These are phyloP conservation scores for Fusarium verrucosum DNA, from an alignment of 2,329 filamentous ascomycete species.

Conservation along the genomic window DNA sequence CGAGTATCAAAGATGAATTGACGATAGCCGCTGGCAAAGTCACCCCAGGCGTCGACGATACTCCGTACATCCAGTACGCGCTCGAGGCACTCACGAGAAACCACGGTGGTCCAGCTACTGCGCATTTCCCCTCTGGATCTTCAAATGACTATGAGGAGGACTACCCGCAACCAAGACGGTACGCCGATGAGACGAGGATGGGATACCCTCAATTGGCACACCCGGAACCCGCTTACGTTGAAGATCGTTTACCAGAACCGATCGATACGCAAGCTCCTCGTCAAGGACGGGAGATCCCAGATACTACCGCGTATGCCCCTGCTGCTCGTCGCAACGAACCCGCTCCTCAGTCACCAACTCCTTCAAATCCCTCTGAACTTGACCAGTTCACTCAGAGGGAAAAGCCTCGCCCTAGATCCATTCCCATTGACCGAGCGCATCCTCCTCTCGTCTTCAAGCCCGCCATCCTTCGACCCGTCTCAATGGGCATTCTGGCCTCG, in stretches of 20 bases:
- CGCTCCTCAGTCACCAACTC: conserved; percentile 22
- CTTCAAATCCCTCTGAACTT: conserved; percentile 24
- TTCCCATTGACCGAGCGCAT: conserved; percentile 51
- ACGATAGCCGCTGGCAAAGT: conserved; percentile 61
- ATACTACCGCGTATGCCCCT: conserved; percentile 25
- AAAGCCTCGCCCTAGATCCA: conserved; percentile 48
- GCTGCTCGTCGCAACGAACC: conserved; percentile 17
- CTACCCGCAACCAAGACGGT: conserved; percentile 38
- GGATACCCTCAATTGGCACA: conserved; percentile 33
- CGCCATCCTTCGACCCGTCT: conserved; percentile 71
- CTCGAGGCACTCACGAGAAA: conserved; percentile 85
- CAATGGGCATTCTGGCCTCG: conserved; percentile 67
- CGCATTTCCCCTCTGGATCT: conserved; percentile 58
- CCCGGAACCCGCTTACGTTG: conserved; percentile 44
- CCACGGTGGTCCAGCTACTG: conserved; percentile 67
- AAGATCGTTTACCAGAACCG: conserved; percentile 41
- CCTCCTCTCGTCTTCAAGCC: conserved; percentile 75
- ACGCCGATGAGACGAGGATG: conserved; percentile 27
- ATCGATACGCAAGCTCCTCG: conserved; percentile 28
- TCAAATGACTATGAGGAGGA: conserved; percentile 48
- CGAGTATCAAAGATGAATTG: conserved; percentile 62
- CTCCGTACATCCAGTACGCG: conserved; percentile 88
- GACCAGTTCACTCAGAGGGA: conserved; percentile 38
- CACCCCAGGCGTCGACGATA: conserved; percentile 84
- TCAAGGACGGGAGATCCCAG: conserved; percentile 27